Conservation (phyloP, 1,139 yeast genomes). For the Blastobotrys raffinosifermentans region DNA sequence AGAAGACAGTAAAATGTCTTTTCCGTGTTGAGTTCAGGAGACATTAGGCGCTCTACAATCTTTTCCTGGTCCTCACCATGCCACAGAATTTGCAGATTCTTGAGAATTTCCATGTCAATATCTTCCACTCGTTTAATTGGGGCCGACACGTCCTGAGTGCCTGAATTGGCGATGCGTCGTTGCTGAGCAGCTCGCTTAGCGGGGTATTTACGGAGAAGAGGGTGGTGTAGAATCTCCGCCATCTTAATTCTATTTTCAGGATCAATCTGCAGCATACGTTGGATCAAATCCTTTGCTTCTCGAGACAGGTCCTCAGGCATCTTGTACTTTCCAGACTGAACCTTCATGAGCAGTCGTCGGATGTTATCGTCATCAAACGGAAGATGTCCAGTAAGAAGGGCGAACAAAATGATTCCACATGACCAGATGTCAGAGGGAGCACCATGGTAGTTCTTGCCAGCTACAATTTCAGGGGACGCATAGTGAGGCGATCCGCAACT, state of each 20-base stretch:
- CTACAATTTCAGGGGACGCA: slow-evolving; percentile 96
- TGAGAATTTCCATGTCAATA: slow-evolving; percentile 76
- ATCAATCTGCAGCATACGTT: slow-evolving; percentile 72
- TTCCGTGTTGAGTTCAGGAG: slow-evolving; percentile 65
- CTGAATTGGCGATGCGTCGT: slow-evolving; percentile 4
- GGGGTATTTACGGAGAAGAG: slow-evolving; percentile 71
- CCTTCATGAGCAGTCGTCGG: slow-evolving; percentile 76
- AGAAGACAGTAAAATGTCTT: slow-evolving; percentile 84
- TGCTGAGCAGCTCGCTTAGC: slow-evolving; percentile 13
- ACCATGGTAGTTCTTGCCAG: slow-evolving; percentile 92
- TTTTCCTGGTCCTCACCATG: slow-evolving; percentile 71
- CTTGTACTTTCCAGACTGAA: slow-evolving; percentile 78
- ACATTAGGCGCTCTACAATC: slow-evolving; percentile 54
- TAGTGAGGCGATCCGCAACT: slow-evolving; percentile 98
- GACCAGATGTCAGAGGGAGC: slow-evolving; percentile 99
- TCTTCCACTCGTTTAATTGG: slow-evolving; percentile 49
- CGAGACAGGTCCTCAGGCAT: slow-evolving; percentile 75
- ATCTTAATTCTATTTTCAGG: slow-evolving; percentile 74
- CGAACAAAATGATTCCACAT: slow-evolving; percentile 92
- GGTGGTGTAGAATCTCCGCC: slow-evolving; percentile 67
- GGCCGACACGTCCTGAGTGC: slow-evolving; percentile 20
- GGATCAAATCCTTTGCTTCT: slow-evolving; percentile 83
- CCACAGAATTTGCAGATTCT: slow-evolving; percentile 82
- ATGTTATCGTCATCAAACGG: slow-evolving; percentile 98
- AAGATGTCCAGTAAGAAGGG: slow-evolving; percentile 85